Percentiles rank a stretch among this genome's conserved stretches.
These are phyloP conservation scores for Sphagnum fallax DNA, from an alignment of 228 moss, liverwort and hornwort species.

Conservation along the genomic window DNA sequence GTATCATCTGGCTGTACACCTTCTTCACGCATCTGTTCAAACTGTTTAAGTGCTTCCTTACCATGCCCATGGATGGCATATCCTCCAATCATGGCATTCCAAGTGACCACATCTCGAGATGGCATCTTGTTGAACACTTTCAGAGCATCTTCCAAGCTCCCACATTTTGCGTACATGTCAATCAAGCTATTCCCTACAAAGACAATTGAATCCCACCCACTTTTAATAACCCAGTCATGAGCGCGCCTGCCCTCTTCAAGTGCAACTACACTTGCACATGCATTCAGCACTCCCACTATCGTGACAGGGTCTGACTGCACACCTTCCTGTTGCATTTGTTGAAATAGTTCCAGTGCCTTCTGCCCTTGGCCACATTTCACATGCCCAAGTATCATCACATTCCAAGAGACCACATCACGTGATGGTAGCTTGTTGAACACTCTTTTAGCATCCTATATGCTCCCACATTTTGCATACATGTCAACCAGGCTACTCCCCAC, in stretches of 20 bases:
- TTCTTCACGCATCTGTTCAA: conserved; percentile 10
- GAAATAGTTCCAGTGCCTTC: conserved; percentile 28
- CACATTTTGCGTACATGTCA: conserved; percentile 24
- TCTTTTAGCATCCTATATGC: conserved; percentile 17
- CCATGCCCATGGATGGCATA: conserved; percentile 28
- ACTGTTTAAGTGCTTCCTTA: conserved; percentile 23
- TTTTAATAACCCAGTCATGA: conserved; percentile 24
- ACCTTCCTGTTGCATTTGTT: conserved; percentile 38
- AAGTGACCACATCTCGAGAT: conserved; percentile 18
- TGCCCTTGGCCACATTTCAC: conserved; percentile 17
- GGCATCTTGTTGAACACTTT: conserved; percentile 32
- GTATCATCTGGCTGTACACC: conserved; percentile 30
- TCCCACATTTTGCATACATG: conserved; percentile 45
- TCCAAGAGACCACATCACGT: conserved; percentile 47
- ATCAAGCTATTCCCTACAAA: conserved; percentile 40
- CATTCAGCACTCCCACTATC: conserved; percentile 41
- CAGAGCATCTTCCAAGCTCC: conserved; percentile 26
- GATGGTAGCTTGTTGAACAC: conserved; percentile 21
- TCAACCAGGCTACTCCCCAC: conserved; percentile 33
- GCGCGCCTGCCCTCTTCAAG: conserved; percentile 28
- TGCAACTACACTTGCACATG: conserved; percentile 18
- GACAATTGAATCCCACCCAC: conserved; percentile 22
- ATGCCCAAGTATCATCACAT: conserved; percentile 33
- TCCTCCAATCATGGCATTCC: conserved; percentile 49
- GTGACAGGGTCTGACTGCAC: conserved; percentile 36